These are phyloP conservation scores for Theileria orientalis DNA, from an alignment of 169 alveolate species.

Conservation along the genomic window DNA sequence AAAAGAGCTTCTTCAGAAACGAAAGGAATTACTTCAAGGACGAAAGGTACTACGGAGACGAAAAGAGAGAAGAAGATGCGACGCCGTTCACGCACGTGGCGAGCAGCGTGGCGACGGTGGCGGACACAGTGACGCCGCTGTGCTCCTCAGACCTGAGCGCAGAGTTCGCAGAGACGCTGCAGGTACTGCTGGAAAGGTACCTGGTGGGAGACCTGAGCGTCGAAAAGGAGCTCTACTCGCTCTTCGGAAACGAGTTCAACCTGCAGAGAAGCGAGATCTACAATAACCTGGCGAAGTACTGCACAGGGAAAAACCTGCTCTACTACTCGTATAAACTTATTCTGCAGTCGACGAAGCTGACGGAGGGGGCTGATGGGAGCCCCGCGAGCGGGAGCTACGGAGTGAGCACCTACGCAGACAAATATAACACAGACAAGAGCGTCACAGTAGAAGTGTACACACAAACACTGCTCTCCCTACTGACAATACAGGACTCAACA, in stretches of 20 bases:
- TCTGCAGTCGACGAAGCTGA: not conserved
- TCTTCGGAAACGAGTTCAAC: conserved; percentile 45
- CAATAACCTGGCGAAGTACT: conserved; percentile 33
- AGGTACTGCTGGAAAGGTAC: conserved; percentile 37
- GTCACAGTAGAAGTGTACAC: conserved; percentile 19
- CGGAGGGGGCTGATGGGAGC: not conserved
- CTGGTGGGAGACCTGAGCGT: conserved; percentile 45
- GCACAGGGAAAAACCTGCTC: conserved; percentile 39
- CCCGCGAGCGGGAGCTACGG: not conserved
- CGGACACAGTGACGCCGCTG: conserved; percentile 52
- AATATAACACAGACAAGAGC: not conserved
- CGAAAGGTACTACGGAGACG: not conserved
- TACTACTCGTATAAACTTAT: conserved; percentile 37
- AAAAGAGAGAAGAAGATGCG: conserved; percentile 2
- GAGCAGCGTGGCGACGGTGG: conserved; percentile 23
- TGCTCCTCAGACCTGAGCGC: conserved; percentile 18
- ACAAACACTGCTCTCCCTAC: conserved; percentile 31
- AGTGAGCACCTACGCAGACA: not conserved
- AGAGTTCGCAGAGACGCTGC: conserved; percentile 57
- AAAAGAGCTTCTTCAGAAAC: not conserved
- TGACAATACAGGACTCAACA: not conserved
- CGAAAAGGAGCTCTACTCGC: conserved; percentile 33
- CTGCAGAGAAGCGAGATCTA: conserved; percentile 13
- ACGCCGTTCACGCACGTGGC: conserved; percentile 61
- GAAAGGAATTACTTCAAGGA: not conserved